A percentile compares a stretch with the other conserved stretches of the same genome.
phyloP scores from a whole-genome alignment of 2,329 filamentous ascomycete species.

The Seiridium unicorne region DNA sequence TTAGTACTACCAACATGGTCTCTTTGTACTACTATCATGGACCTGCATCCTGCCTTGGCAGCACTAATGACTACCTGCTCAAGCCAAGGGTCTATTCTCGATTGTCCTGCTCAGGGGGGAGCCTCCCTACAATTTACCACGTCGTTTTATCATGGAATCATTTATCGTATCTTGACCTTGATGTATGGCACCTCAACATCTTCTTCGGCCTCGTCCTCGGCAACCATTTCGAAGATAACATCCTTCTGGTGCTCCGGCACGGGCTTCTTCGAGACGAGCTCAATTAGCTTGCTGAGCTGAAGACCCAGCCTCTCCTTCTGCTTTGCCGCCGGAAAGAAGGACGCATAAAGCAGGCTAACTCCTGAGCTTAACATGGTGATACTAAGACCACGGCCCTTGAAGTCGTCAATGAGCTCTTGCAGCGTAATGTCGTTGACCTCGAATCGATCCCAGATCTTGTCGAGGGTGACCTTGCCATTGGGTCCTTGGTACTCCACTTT shows the following conservation, averaged over 20 bases:
- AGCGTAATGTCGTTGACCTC: slow-evolving; percentile 86
- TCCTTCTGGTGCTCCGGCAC: slow-evolving; percentile 92
- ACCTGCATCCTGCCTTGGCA: background rate
- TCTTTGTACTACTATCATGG: background rate
- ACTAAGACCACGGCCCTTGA: slow-evolving; percentile 75
- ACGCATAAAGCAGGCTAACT: slow-evolving; percentile 89
- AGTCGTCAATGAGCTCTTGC: slow-evolving; percentile 77
- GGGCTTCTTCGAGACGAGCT: slow-evolving; percentile 86
- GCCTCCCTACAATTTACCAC: background rate
- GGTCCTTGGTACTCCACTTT: slow-evolving; percentile 87
- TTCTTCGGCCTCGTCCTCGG: slow-evolving; percentile 83
- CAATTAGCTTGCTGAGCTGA: slow-evolving; percentile 86
- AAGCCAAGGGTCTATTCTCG: background rate
- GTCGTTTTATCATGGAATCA: background rate
- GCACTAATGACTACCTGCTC: background rate
- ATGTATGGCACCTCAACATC: slow-evolving; percentile 98
- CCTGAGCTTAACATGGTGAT: slow-evolving; percentile 97
- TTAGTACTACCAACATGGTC: slow-evolving; percentile 2
- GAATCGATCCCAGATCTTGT: slow-evolving; percentile 98
- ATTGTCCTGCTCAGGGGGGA: background rate
- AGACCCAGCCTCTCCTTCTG: slow-evolving; percentile 78
- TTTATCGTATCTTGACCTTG: slow-evolving; percentile 70
- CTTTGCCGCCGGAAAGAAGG: slow-evolving; percentile 79
- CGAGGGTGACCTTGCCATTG: slow-evolving; percentile 76
- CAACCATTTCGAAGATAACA: slow-evolving; percentile 93